Evolutionary conservation across 352 stramenopile species (phyloP).

Genomic region (Phytophthora sp.): DNA sequence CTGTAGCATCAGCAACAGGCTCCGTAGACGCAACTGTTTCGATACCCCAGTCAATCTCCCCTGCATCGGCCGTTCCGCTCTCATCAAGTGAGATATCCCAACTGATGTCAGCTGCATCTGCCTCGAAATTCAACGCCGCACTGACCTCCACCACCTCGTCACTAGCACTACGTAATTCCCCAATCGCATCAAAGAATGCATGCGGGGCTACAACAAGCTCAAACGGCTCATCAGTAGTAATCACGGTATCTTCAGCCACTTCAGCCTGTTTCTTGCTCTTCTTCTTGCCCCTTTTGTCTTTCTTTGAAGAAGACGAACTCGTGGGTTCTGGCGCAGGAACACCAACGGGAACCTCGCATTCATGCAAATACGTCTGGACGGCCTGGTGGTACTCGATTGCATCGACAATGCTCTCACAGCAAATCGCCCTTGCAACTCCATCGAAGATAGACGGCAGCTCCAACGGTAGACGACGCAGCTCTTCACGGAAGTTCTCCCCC

Average conservation of each 20-base stretch:
- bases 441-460: slow-evolving; percentile 66
- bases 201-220: slow-evolving; percentile 46
- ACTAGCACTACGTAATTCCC: slow-evolving; percentile 51
- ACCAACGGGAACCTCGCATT: slow-evolving; percentile 50
- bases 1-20: slow-evolving; percentile 9
- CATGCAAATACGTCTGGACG: slow-evolving; percentile 71
- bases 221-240: slow-evolving; percentile 31
- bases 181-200: slow-evolving; percentile 66
- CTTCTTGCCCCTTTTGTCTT: slow-evolving; percentile 51
- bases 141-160: slow-evolving; percentile 31
- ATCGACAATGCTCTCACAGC: slow-evolving; percentile 38
- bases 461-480: slow-evolving; percentile 60
- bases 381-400: slow-evolving; percentile 69
- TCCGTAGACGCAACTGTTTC: slow-evolving; percentile 41
- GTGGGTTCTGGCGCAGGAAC: slow-evolving; percentile 7
- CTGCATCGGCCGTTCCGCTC: slow-evolving; percentile 30
- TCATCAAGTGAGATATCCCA: slow-evolving; percentile 75
- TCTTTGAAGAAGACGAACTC: slow-evolving; percentile 35
- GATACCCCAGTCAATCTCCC: slow-evolving; percentile 74
- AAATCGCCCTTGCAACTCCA: slow-evolving; percentile 49
- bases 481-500: slow-evolving; percentile 66
- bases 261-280: slow-evolving; percentile 31
- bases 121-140: slow-evolving; percentile 53
- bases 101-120: slow-evolving; percentile 65
- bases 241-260: slow-evolving; percentile 12